Evolutionary conservation across 192 early-diverging fungal genomes (phyloP).

Genomic region (Linnemannia exigua): DNA sequence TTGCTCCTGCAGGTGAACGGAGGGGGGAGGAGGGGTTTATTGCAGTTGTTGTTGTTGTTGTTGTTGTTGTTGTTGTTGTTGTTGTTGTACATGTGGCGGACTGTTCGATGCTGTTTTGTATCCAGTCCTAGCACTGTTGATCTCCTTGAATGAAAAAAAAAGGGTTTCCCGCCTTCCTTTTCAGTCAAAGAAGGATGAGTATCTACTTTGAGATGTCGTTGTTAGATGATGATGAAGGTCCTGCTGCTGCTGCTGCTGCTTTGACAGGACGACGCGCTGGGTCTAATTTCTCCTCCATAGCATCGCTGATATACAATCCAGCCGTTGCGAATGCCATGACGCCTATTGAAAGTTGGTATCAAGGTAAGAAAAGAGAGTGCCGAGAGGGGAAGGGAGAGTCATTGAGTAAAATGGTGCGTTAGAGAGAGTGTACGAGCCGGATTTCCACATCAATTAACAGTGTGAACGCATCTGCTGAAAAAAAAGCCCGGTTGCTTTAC

Average conservation of each 20-base stretch:
- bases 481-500: constrained; percentile 5
- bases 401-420: neutral
- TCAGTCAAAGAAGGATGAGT: neutral
- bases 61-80: neutral
- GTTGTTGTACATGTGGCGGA: neutral
- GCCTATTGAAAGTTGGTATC: constrained; percentile 9
- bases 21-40: too few species aligned
- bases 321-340: constrained; percentile 48
- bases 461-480: too few species aligned
- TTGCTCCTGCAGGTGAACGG: too few species aligned
- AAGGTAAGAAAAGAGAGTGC: neutral
- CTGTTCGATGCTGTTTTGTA: neutral
- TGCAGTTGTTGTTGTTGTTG: too few species aligned
- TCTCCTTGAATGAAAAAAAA: too few species aligned
- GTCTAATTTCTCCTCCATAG: constrained; percentile 45
- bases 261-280: constrained; percentile 20
- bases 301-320: constrained; percentile 49
- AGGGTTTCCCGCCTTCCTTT: neutral
- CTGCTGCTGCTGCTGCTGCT: neutral
- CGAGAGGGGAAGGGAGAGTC: too few species aligned
- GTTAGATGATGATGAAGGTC: neutral
- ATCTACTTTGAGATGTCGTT: neutral
- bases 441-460: too few species aligned
- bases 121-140: neutral
- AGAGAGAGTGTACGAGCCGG: too few species aligned